A percentile compares a stretch with the other conserved stretches of the same genome.
phyloP scores from a whole-genome alignment of 2,329 filamentous ascomycete species.

The Talaromyces marneffei region DNA sequence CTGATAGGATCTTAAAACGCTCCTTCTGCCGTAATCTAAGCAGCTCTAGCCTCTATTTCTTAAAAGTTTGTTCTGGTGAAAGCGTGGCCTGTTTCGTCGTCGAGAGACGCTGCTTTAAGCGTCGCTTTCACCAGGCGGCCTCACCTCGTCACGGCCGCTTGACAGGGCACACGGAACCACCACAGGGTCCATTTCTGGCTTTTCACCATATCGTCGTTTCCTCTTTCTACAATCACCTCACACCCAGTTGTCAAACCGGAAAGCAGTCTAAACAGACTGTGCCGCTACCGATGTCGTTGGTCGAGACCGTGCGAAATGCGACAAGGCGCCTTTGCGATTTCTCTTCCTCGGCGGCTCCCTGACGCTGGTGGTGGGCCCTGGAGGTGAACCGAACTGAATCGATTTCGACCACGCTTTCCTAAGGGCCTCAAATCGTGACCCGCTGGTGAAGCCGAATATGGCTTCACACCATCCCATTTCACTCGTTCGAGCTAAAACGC shows the following conservation, averaged over 20 bases:
- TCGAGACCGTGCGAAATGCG: neutral
- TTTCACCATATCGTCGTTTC: neutral
- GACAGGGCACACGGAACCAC: neutral
- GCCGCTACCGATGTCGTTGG: neutral
- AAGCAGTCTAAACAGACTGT: neutral
- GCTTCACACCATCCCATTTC: neutral
- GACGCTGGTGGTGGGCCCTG: neutral
- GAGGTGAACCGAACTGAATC: neutral
- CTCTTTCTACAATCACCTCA: neutral
- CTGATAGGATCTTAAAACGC: neutral
- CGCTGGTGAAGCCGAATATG: neutral
- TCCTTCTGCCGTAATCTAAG: neutral
- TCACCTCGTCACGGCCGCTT: neutral
- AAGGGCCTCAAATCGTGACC: neutral
- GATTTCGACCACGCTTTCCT: neutral
- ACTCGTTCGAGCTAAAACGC: neutral
- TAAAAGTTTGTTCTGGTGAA: neutral
- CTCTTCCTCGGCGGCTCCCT: neutral
- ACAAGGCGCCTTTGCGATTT: neutral
- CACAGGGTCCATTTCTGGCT: neutral
- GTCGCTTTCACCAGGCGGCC: constrained; percentile 5
- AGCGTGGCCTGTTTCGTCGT: constrained; percentile 3
- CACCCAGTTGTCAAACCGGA: neutral
- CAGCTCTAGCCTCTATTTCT: neutral
- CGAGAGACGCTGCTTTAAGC: constrained; percentile 5